Evolutionary conservation across 1,284 basidiomycete species (phyloP).

Genomic region (Tetrapyrgos nigripes): DNA sequence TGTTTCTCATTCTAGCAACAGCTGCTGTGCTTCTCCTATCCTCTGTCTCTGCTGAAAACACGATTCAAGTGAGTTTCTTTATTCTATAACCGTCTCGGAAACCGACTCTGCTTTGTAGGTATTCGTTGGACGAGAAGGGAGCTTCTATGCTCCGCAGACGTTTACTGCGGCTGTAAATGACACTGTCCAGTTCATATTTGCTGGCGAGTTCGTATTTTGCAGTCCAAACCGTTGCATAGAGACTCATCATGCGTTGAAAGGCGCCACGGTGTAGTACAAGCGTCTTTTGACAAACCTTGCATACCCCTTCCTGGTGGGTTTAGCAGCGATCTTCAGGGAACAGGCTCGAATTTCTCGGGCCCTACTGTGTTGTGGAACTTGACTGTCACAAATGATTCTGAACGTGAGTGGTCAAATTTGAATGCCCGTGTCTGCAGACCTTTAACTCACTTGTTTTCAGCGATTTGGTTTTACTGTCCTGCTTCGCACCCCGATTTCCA

Average conservation of each 20-base stretch:
- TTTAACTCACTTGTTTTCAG: constrained; percentile 19
- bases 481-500: constrained; percentile 28
- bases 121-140: background rate
- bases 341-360: constrained; percentile 14
- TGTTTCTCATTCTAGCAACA: too few relatives aligned
- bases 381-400: constrained; percentile 32
- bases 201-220: background rate
- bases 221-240: background rate
- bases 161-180: constrained; percentile 1
- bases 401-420: constrained; percentile 28
- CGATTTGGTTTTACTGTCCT: constrained; percentile 39
- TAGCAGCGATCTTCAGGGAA: constrained; percentile 26
- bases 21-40: too few relatives aligned
- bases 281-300: constrained; percentile 25
- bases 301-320: constrained; percentile 28
- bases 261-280: constrained; percentile 29
- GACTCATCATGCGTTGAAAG: constrained; percentile 11
- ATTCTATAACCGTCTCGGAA: background rate
- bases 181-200: constrained; percentile 2
- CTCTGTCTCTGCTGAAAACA: background rate
- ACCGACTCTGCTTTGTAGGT: background rate
- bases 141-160: constrained; percentile 4
- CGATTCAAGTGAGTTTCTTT: background rate
- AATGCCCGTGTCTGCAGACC: background rate
- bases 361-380: constrained; percentile 27